Evolutionary conservation across 2,329 filamentous ascomycete species (phyloP), one percentile per base, ranked within the genome.

Genomic region (Hypoxylon sp.): DNA sequence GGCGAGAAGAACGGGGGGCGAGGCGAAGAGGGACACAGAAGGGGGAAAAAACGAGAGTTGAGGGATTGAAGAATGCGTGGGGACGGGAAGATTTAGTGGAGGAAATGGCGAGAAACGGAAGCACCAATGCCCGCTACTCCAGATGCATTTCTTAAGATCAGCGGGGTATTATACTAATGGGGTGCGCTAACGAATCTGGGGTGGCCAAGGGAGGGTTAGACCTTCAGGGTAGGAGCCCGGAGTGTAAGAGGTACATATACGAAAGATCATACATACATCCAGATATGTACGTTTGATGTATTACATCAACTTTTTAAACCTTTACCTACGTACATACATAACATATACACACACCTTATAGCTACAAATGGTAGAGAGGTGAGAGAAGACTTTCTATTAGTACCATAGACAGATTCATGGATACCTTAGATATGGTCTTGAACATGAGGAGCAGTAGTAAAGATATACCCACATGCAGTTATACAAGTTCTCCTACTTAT

Each of bases 41-140:
- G 55, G 30, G 65, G 38, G 45, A 57, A 68, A 62, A 67, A 61
- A 59, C 17, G 57, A 56, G 62, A 60, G 53, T 46, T 56, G 58
- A 69, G 65, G 62, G 56, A 68, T 48, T 56, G 17, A 41, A 46
- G 45, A 49, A 53, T 68, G 61, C 51, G 63, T 67, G 65, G 68
- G 55, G 59, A 70, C 49, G 45, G 43, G 53, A 59, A 62, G 64
- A 66, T 64, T 58, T 68, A 70, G 65, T 70, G 63, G 67, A 71
- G 63, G 68, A 55, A 67, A 72, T 58, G 62, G 71, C 68, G 68
- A 74, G 72, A 74, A 75, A 75, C 70, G 72, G 74, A 75, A 68
- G 62, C 70, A 69, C 63, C 67, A 73, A 71, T 65, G 62, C 69
- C 67, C 67, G 67, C 69, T 70, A 68, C 67, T 72, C 69, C 69